phyloP scores from a whole-genome alignment of 345 rosid genomes.

The Gossypium stocksii region DNA sequence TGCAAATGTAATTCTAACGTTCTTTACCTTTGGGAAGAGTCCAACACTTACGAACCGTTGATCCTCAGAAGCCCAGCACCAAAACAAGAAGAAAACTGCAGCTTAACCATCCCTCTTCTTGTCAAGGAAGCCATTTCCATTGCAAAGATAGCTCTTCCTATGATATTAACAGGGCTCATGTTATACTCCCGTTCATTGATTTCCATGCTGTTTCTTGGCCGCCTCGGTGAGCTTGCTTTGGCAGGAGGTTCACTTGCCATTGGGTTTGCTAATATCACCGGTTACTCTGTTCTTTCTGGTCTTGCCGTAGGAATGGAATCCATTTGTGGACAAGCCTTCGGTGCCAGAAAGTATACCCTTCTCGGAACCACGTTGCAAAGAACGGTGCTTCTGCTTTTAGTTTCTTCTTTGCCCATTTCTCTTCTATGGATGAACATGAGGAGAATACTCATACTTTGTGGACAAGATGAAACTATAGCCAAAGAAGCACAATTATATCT shows the following conservation, averaged over 20 bases:
- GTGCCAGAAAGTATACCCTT: conserved; percentile 55
- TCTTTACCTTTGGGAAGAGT: conserved; percentile 8
- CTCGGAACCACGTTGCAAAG: conserved; percentile 65
- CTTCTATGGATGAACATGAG: conserved; percentile 78
- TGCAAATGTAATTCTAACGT: conserved; percentile 8
- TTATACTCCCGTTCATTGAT: conserved; percentile 82
- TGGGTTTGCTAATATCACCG: conserved; percentile 86
- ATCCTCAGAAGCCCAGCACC: conserved; percentile 11
- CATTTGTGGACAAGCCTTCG: conserved; percentile 88
- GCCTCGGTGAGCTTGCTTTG: conserved; percentile 57
- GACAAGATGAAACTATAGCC: conserved; percentile 63
- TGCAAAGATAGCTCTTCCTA: conserved; percentile 58
- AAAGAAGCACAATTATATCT: conserved; percentile 61
- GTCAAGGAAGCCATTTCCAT: conserved; percentile 49
- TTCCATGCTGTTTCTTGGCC: conserved; percentile 77
- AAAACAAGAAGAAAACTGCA: not conserved
- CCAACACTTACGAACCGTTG: conserved; percentile 14
- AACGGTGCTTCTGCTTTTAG: conserved; percentile 53
- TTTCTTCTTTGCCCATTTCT: conserved; percentile 58
- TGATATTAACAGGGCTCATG: conserved; percentile 65
- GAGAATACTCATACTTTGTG: conserved; percentile 46
- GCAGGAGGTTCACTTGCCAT: conserved; percentile 88
- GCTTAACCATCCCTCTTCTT: conserved; percentile 21
- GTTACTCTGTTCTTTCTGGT: conserved; percentile 84
- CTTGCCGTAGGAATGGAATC: conserved; percentile 91